These are phyloP conservation scores for Dactylellina sp. DNA, from an alignment of 2,329 filamentous ascomycete species.

Conservation along the genomic window DNA sequence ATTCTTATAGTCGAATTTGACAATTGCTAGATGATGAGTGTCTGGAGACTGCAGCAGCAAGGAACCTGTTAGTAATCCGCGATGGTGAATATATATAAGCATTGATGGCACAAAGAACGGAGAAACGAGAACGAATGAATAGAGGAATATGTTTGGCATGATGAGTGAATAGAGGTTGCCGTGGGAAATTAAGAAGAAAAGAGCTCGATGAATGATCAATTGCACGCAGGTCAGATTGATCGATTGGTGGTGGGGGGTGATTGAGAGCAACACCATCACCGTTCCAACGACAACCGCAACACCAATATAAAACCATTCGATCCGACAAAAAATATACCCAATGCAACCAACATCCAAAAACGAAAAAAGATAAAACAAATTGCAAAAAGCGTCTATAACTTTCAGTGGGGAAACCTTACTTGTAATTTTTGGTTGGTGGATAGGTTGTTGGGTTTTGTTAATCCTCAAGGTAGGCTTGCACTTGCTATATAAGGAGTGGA, in stretches of 20 bases:
- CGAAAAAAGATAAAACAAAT: neutral
- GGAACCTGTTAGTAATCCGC: conserved; percentile 31
- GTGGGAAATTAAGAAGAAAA: conserved; percentile 2
- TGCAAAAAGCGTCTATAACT: neutral
- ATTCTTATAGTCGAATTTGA: conserved; percentile 1
- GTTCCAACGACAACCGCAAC: neutral
- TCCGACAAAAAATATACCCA: neutral
- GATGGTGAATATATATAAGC: conserved; percentile 4
- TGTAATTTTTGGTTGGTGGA: conserved; percentile 17
- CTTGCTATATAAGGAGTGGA: conserved; percentile 42
- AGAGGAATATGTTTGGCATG: neutral
- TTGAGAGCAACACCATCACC: neutral
- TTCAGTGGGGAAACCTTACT: conserved; percentile 9
- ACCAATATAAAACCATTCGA: neutral
- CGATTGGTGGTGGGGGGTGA: neutral
- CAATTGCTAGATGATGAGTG: neutral
- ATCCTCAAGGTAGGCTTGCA: conserved; percentile 25
- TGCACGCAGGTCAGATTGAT: neutral
- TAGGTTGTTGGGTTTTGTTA: conserved; percentile 13
- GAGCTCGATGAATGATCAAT: neutral
- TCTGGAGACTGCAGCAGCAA: conserved; percentile 16
- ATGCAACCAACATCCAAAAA: neutral
- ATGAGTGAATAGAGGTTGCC: conserved; percentile 9
- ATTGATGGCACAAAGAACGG: neutral
- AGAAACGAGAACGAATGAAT: conserved; percentile 16